A percentile compares a stretch with the other conserved stretches of the same genome.
Evolutionary conservation across 345 rosid species (phyloP).

Genomic region (Jatropha curcas): DNA sequence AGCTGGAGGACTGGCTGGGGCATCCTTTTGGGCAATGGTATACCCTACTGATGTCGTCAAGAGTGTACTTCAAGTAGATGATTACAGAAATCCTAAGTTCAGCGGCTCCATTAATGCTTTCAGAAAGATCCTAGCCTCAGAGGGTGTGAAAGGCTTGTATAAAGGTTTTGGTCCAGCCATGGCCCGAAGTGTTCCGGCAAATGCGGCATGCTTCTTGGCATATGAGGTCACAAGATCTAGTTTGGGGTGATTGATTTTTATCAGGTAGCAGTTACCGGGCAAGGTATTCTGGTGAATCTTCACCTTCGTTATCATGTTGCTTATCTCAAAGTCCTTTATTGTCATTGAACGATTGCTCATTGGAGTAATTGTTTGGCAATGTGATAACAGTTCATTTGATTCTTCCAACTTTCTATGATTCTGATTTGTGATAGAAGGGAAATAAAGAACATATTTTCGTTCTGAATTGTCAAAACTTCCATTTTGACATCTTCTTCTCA

Average conservation of each 20-base stretch:
- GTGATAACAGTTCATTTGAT: constrained; percentile 4
- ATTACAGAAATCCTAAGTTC: constrained; percentile 78
- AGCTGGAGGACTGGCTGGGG: constrained; percentile 97
- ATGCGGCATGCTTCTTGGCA: constrained; percentile 97
- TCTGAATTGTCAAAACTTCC: too few species aligned
- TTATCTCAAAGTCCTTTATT: constrained; percentile 14
- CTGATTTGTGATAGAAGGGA: constrained; percentile 9
- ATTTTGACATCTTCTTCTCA: too few species aligned
- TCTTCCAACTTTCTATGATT: constrained; percentile 7
- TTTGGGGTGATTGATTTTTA: constrained; percentile 50
- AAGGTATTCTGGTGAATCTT: constrained; percentile 2
- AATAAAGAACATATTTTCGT: too few species aligned
- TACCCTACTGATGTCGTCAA: constrained; percentile 95
- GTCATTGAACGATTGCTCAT: constrained; percentile 12
- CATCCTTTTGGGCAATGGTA: constrained; percentile 72
- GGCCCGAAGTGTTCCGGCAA: constrained; percentile 95
- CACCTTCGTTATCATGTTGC: constrained; percentile 13
- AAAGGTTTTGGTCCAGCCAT: constrained; percentile 96
- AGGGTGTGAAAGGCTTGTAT: constrained; percentile 91
- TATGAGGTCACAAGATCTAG: constrained; percentile 83
- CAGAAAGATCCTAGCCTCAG: constrained; percentile 65
- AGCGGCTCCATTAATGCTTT: constrained; percentile 73
- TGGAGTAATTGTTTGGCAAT: constrained; percentile 14
- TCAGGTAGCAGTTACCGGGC: neutral
- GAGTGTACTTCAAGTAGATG: constrained; percentile 94